Conservation (phyloP, 2,329 filamentous ascomycete genomes). For the Neofusicoccum kwambonambiense region DNA sequence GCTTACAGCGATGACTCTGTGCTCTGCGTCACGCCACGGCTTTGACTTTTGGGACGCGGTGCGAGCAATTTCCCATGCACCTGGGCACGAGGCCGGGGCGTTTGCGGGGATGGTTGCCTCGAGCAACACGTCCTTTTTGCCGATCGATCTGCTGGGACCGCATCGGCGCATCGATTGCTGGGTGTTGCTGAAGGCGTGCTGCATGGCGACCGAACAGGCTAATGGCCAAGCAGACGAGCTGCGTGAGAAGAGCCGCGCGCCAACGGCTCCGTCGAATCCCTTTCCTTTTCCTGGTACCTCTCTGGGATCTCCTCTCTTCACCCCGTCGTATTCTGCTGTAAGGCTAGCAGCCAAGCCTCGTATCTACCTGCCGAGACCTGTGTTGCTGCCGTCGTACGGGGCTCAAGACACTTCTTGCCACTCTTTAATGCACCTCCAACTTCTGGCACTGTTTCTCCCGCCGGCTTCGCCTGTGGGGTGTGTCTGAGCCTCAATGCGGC, state of each 20-base stretch:
- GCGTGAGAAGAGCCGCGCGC: neutral
- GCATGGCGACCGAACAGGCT: neutral
- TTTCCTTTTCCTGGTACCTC: neutral
- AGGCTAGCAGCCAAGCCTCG: constrained; percentile 10
- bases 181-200: neutral
- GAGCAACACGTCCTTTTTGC: neutral
- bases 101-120: constrained; percentile 8
- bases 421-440: neutral
- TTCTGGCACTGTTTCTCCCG: neutral
- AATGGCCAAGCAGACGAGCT: neutral
- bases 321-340: neutral
- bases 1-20: neutral
- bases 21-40: neutral
- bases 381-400: neutral
- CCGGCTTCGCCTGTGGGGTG: neutral
- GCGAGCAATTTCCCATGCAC: neutral
- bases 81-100: neutral
- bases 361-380: constrained; percentile 7
- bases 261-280: neutral
- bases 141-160: neutral
- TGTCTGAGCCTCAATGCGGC: neutral
- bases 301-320: neutral
- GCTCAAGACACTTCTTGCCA: neutral
- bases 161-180: neutral
- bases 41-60: neutral